Conservation (phyloP, 1,139 yeast species). For the Pichia sp. region DNA sequence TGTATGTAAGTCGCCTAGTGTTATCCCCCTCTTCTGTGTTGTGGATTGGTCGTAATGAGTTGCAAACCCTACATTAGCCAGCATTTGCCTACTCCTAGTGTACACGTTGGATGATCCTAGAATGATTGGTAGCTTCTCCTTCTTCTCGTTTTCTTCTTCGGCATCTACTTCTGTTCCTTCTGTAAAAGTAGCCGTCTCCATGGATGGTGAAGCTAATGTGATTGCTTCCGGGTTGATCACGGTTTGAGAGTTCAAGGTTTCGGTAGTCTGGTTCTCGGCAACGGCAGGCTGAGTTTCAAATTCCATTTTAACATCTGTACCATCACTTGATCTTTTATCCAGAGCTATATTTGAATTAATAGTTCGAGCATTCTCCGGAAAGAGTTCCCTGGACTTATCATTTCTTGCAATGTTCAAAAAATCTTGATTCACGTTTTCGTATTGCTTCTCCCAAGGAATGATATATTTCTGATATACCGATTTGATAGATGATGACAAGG, state of each 20-base stretch:
- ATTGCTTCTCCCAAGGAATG: constrained; percentile 18
- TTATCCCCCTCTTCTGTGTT: constrained; percentile 27
- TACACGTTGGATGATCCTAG: constrained; percentile 41
- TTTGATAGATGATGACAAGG: constrained; percentile 62
- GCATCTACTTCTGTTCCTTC: too few relatives aligned
- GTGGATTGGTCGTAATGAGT: constrained; percentile 35
- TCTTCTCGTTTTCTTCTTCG: too few relatives aligned
- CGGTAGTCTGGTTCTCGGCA: too few relatives aligned
- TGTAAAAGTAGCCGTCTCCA: too few relatives aligned
- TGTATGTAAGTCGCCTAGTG: constrained; percentile 27
- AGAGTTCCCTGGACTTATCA: constrained; percentile 5
- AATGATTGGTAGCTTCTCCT: constrained; percentile 12
- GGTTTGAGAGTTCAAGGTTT: too few relatives aligned
- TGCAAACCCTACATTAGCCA: constrained; percentile 43
- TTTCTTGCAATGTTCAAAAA: constrained; percentile 10
- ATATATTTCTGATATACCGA: constrained; percentile 41
- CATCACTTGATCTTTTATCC: too few relatives aligned
- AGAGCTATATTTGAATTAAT: too few relatives aligned
- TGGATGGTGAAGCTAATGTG: too few relatives aligned
- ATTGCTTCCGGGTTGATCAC: too few relatives aligned
- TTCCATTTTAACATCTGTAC: too few relatives aligned
- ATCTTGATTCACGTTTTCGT: constrained; percentile 2
- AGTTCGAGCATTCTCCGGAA: too few relatives aligned
- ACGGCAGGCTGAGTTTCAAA: too few relatives aligned
- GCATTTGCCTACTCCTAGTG: constrained; percentile 37